A percentile compares a stretch with the other conserved stretches of the same genome.
Conservation (phyloP, 768 basidiomycete species). For the Termitomyces sp. region DNA sequence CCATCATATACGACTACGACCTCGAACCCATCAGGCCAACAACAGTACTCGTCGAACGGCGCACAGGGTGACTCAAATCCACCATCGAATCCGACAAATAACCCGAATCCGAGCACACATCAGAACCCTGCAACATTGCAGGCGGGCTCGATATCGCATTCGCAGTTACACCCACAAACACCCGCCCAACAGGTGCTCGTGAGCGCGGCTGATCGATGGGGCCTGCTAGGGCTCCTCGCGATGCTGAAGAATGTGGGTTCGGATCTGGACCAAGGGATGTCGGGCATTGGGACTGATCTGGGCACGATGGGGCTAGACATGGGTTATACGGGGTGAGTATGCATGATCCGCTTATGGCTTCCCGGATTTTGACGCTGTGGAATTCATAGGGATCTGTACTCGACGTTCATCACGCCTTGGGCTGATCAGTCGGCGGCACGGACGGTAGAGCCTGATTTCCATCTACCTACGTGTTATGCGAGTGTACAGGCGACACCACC, state of each 20-base stretch:
- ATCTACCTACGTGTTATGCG: slow-evolving; percentile 82
- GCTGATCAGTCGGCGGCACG: slow-evolving; percentile 83
- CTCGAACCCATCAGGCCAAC: slow-evolving; percentile 23
- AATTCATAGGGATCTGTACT: slow-evolving; percentile 66
- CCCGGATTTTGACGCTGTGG: slow-evolving; percentile 9
- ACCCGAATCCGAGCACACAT: slow-evolving; percentile 24
- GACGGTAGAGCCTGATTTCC: slow-evolving; percentile 87
- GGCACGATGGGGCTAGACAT: slow-evolving; percentile 91
- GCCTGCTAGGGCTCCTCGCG: slow-evolving; percentile 77
- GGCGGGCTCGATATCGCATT: slow-evolving; percentile 26
- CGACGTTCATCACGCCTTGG: slow-evolving; percentile 96
- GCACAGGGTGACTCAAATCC: slow-evolving; percentile 31
- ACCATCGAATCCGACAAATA: slow-evolving; percentile 26
- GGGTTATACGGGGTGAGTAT: slow-evolving; percentile 70
- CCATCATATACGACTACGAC: slow-evolving; percentile 24
- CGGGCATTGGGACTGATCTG: slow-evolving; percentile 86
- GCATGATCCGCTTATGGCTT: background rate
- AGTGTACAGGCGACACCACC: slow-evolving; percentile 87
- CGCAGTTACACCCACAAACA: slow-evolving; percentile 65
- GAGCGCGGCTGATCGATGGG: slow-evolving; percentile 94
- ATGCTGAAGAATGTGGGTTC: slow-evolving; percentile 76
- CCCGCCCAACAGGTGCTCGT: slow-evolving; percentile 92
- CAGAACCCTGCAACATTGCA: slow-evolving; percentile 27
- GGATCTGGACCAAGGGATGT: slow-evolving; percentile 76
- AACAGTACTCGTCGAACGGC: slow-evolving; percentile 31